A percentile compares a stretch with the other conserved stretches of the same genome.
Conservation (phyloP, 345 rosid genomes). For the Streptanthus diversifolius region DNA sequence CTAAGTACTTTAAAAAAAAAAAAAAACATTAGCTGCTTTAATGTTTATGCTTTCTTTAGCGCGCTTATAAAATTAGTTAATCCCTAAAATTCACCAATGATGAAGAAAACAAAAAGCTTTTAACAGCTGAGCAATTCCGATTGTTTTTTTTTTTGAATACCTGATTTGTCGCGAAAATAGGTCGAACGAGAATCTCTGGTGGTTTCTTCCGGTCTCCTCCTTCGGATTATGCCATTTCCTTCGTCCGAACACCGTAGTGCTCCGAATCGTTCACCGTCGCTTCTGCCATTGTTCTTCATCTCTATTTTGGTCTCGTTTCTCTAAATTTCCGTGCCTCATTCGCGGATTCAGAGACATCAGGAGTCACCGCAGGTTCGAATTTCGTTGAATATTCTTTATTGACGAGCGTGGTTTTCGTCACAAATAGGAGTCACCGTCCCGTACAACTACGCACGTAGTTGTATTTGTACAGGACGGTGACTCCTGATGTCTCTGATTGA, state of each 20-base stretch:
- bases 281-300: slow-evolving; percentile 9
- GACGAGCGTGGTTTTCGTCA: background rate
- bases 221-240: background rate
- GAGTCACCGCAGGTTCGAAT: slow-evolving; percentile 20
- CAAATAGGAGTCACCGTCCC: too few relatives aligned
- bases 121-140: slow-evolving; percentile 1
- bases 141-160: background rate
- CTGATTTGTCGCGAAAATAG: slow-evolving; percentile 15
- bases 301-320: background rate
- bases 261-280: background rate
- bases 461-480: too few relatives aligned
- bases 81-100: slow-evolving; percentile 9
- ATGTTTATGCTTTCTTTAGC: slow-evolving; percentile 17
- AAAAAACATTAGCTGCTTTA: background rate
- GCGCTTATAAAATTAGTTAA: slow-evolving; percentile 32
- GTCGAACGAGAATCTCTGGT: slow-evolving; percentile 12
- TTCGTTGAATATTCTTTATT: background rate
- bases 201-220: background rate
- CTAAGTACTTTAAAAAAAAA: background rate
- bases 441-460: too few relatives aligned
- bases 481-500: too few relatives aligned
- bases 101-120: slow-evolving; percentile 8
- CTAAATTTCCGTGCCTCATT: background rate
- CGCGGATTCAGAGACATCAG: background rate
- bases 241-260: background rate